Percentiles rank a stretch among this genome's conserved stretches.
Evolutionary conservation across 345 rosid species (phyloP).

Genomic region (Acer negundo): DNA sequence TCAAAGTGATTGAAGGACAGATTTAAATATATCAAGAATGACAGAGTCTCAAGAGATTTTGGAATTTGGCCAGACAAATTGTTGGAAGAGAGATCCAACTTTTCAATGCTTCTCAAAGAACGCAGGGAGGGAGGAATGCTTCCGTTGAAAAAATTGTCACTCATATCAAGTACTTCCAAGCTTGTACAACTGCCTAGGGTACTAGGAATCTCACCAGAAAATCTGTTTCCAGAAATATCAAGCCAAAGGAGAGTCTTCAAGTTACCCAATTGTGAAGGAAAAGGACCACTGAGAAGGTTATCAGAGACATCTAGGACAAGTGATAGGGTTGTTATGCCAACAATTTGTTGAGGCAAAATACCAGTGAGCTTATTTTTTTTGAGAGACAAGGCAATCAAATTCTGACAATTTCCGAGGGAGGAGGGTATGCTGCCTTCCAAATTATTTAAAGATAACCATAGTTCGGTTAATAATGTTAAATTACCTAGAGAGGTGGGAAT

Average conservation of each 20-base stretch:
- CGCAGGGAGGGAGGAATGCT: no score
- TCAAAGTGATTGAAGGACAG: neutral
- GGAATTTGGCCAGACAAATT: no score
- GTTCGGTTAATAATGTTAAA: neutral
- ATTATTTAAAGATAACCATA: neutral
- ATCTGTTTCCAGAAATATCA: neutral
- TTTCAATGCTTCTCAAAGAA: no score
- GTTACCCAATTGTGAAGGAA: conserved; percentile 11
- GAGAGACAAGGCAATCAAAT: neutral
- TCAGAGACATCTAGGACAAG: neutral
- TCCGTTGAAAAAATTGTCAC: no score
- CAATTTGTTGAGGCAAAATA: conserved; percentile 9
- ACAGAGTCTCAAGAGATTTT: neutral
- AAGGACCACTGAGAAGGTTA: conserved; percentile 15
- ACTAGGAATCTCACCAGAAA: neutral
- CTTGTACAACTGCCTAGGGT: neutral
- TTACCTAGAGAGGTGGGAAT: conserved; percentile 15
- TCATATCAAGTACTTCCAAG: no score
- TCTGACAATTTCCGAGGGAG: neutral
- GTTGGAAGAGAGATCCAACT: neutral
- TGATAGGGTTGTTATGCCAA: neutral
- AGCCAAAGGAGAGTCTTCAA: neutral
- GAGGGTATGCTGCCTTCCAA: conserved; percentile 17
- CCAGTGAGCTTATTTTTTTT: conserved; percentile 9
- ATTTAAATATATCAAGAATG: no score